phyloP scores from a whole-genome alignment of 1,284 basidiomycete species.

The Cutaneotrichosporon spelunceum region DNA sequence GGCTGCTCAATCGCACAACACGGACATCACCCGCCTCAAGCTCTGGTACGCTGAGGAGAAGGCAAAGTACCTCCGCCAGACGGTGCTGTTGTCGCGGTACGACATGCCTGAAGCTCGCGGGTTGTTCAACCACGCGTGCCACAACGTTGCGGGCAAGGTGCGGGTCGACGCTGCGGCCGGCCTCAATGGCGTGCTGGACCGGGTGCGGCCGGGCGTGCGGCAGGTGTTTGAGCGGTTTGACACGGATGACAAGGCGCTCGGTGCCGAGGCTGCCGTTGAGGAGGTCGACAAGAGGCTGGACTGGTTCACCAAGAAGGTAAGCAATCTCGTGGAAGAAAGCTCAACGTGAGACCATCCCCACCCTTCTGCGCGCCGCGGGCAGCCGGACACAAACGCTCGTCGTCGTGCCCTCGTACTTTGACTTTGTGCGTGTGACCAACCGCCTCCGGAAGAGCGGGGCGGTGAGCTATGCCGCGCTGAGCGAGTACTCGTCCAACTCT shows the following conservation, averaged over 20 bases:
- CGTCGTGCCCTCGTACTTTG: conserved; percentile 92
- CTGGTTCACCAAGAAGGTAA: conserved; percentile 78
- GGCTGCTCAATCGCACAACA: conserved; percentile 86
- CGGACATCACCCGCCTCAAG: conserved; percentile 95
- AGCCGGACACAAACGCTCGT: conserved; percentile 81
- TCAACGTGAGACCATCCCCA: conserved; percentile 65
- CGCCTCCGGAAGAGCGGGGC: conserved; percentile 70
- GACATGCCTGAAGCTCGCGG: conserved; percentile 84
- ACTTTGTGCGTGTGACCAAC: conserved; percentile 89
- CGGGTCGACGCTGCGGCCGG: conserved; percentile 57
- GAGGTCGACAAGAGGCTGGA: conserved; percentile 84
- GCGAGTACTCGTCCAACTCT: conserved; percentile 91
- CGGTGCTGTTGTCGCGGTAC: conserved; percentile 80
- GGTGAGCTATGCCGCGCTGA: conserved; percentile 76
- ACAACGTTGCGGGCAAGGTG: conserved; percentile 81
- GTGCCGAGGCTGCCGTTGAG: conserved; percentile 60
- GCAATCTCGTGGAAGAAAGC: conserved; percentile 24
- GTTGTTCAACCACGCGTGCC: conserved; percentile 68
- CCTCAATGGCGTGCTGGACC: conserved; percentile 62
- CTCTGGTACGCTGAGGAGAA: conserved; percentile 95
- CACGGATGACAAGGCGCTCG: conserved; percentile 31
- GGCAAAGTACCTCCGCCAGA: conserved; percentile 78
- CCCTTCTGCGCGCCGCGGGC: conserved; percentile 82
- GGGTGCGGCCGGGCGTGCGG: conserved; percentile 72
- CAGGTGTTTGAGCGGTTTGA: conserved; percentile 59